These are phyloP conservation scores for Omphalotus olearius DNA, from an alignment of 1,284 basidiomycete species.

Conservation along the genomic window DNA sequence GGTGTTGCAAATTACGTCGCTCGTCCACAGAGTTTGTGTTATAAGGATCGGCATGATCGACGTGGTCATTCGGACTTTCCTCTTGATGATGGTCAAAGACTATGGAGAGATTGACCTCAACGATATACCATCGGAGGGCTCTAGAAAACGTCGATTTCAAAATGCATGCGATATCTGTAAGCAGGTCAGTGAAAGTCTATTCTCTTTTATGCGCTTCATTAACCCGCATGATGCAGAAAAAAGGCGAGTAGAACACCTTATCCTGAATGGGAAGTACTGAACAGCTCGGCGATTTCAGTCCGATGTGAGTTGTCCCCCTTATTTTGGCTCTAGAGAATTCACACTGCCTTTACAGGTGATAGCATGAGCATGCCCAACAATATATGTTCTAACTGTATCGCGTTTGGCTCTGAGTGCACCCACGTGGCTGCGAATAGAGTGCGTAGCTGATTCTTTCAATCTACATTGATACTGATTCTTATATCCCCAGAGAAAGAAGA, in stretches of 20 bases:
- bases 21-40: too few relatives aligned
- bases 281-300: background rate
- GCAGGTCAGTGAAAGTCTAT: background rate
- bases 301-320: background rate
- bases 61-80: too few relatives aligned
- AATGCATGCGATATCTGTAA: slow-evolving; percentile 6
- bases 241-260: background rate
- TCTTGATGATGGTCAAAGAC: too few relatives aligned
- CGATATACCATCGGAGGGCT: too few relatives aligned
- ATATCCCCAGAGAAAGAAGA: too few relatives aligned
- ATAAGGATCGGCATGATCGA: too few relatives aligned
- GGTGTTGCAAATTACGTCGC: too few relatives aligned
- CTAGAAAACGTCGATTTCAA: background rate
- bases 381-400: slow-evolving; percentile 11
- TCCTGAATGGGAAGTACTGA: background rate
- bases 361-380: slow-evolving; percentile 10
- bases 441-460: too few relatives aligned
- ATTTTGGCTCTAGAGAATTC: background rate
- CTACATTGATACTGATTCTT: too few relatives aligned
- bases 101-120: too few relatives aligned
- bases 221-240: background rate
- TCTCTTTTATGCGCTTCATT: background rate
- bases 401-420: slow-evolving; percentile 6
- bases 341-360: slow-evolving; percentile 1
- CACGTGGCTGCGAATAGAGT: background rate